phyloP scores from a whole-genome alignment of 805 yeast species.

The Maudiozyma bulderi region DNA sequence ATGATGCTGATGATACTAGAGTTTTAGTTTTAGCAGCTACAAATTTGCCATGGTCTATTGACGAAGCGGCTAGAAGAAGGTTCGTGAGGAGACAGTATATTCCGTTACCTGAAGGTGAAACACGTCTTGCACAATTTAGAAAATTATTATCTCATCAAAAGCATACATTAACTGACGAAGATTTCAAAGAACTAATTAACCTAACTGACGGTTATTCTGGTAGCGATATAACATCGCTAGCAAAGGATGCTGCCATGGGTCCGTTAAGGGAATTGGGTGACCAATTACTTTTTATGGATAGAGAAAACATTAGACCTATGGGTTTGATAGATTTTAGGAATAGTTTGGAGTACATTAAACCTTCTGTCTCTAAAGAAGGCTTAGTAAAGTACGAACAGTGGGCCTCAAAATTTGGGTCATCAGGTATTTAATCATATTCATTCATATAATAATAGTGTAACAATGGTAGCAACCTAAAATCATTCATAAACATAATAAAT shows the following conservation, averaged over 20 bases:
- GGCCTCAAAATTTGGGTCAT: constrained; percentile 80
- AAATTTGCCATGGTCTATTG: constrained; percentile 93
- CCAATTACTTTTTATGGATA: constrained; percentile 53
- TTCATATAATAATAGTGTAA: not conserved
- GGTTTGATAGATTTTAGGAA: constrained; percentile 60
- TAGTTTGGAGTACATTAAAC: constrained; percentile 72
- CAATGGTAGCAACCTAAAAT: not conserved
- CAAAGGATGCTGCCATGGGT: constrained; percentile 97
- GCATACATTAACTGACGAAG: constrained; percentile 55
- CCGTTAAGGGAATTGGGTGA: constrained; percentile 89
- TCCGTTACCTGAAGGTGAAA: constrained; percentile 83
- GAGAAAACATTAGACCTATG: constrained; percentile 72
- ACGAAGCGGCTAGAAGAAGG: constrained; percentile 91
- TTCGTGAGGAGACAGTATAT: constrained; percentile 88
- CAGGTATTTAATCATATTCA: constrained; percentile 51
- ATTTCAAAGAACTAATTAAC: constrained; percentile 48
- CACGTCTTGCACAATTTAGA: constrained; percentile 60
- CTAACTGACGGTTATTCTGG: constrained; percentile 85
- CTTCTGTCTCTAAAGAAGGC: constrained; percentile 81
- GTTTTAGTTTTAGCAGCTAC: constrained; percentile 92
- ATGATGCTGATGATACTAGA: constrained; percentile 40
- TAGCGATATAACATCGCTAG: constrained; percentile 83
- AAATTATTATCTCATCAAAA: constrained; percentile 64
- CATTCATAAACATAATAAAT: not conserved
- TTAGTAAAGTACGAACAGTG: constrained; percentile 74